Percentiles rank a stretch among this genome's conserved stretches.
phyloP scores from a whole-genome alignment of 352 stramenopile species.

The Phytophthora cryptogea region DNA sequence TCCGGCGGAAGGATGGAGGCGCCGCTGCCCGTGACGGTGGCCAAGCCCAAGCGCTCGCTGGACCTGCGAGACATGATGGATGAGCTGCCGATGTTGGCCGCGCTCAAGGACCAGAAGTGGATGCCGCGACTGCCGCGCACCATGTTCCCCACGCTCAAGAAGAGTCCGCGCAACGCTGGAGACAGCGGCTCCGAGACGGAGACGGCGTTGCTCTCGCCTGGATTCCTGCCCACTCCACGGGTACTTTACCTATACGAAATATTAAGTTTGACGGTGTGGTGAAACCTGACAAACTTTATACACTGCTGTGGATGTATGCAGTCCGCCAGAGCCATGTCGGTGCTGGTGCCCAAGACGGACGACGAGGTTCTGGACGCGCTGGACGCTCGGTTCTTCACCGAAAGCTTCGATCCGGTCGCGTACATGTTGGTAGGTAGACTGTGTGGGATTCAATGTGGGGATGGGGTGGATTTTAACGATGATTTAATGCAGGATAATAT shows the following conservation, averaged over 20 bases:
- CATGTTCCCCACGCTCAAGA: constrained; percentile 32
- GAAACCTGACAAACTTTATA: constrained; percentile 9
- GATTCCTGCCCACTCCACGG: constrained; percentile 40
- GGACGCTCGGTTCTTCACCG: constrained; percentile 83
- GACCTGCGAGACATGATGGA: constrained; percentile 65
- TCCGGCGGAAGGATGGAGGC: constrained; percentile 27
- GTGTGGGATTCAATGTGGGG: not conserved
- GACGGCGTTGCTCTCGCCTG: constrained; percentile 31
- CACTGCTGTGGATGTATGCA: constrained; percentile 3
- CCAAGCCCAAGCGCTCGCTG: constrained; percentile 34
- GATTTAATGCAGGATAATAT: constrained; percentile 58
- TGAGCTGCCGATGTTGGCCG: constrained; percentile 56
- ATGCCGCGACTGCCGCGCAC: constrained; percentile 59
- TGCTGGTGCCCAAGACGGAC: constrained; percentile 64
- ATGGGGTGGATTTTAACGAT: not conserved
- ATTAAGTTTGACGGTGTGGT: not conserved
- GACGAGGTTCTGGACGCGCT: constrained; percentile 75
- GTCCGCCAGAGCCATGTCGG: constrained; percentile 51
- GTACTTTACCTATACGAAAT: constrained; percentile 13
- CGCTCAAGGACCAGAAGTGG: constrained; percentile 72
- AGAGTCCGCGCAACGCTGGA: constrained; percentile 16
- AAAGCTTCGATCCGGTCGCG: constrained; percentile 70
- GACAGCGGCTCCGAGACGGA: constrained; percentile 25
- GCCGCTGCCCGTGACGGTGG: constrained; percentile 29
- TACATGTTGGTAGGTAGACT: constrained; percentile 61